Evolutionary conservation across 2,329 filamentous ascomycete species (phyloP).

Genomic region (Phyllosticta capitalensis): DNA sequence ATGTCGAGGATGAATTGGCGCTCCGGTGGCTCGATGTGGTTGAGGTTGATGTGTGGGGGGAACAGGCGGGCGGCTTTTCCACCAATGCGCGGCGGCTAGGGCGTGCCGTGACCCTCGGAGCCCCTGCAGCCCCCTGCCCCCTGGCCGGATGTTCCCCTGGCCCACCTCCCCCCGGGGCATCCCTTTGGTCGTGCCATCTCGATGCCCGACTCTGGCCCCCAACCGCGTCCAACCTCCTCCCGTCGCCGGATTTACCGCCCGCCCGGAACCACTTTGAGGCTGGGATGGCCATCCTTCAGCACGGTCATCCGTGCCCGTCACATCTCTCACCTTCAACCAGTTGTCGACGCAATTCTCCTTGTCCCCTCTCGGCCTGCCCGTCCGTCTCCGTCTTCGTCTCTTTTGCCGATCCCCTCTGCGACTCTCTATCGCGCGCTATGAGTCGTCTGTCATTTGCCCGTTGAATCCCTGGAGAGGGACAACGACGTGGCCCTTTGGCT

Average conservation of each 20-base stretch:
- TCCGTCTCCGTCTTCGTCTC: background rate
- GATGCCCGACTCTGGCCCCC: conserved; percentile 3
- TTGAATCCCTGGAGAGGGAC: background rate
- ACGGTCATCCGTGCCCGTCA: conserved; percentile 4
- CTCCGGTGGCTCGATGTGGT: background rate
- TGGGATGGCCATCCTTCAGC: conserved; percentile 6
- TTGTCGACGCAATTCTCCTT: background rate
- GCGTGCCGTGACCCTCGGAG: background rate
- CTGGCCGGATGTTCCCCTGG: background rate
- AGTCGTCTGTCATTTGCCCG: background rate
- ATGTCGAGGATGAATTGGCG: background rate
- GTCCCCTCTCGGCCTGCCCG: background rate
- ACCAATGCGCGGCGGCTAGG: background rate
- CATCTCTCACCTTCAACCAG: conserved; percentile 2
- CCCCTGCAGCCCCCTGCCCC: background rate
- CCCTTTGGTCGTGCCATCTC: background rate
- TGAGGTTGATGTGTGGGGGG: background rate
- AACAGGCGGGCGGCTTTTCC: no score
- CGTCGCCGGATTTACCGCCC: conserved; percentile 5
- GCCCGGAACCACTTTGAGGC: conserved; percentile 3
- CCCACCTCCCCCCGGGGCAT: background rate
- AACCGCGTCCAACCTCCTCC: background rate
- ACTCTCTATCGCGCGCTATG: background rate
- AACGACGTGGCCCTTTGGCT: background rate
- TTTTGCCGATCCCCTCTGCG: background rate